Evolutionary conservation across 1,284 basidiomycete species (phyloP).

Genomic region (Ceratobasidium sp.): DNA sequence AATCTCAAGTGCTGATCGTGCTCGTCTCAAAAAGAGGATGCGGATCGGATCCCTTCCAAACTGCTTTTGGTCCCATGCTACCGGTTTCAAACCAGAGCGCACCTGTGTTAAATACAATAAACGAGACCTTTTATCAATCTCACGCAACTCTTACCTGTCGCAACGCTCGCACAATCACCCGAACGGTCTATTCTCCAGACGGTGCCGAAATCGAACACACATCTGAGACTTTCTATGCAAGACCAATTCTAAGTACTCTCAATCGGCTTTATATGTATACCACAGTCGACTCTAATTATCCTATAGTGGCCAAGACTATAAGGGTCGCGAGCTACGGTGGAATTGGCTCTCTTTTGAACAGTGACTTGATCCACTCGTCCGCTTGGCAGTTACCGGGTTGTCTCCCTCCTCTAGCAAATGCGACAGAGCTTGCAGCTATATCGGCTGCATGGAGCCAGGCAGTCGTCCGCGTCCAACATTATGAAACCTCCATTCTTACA

Average conservation of each 20-base stretch:
- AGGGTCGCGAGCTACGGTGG: neutral
- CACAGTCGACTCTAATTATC: neutral
- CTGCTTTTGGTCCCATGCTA: conserved; percentile 7
- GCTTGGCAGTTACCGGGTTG: neutral
- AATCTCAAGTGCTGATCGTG: conserved; percentile 9
- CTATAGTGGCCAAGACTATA: too few species aligned
- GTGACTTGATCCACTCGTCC: neutral
- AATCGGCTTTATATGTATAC: conserved; percentile 5
- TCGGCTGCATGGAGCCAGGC: conserved; percentile 10
- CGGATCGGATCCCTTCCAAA: neutral
- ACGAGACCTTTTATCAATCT: neutral
- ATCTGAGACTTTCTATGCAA: conserved; percentile 8
- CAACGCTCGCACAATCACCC: conserved; percentile 12
- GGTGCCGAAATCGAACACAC: neutral
- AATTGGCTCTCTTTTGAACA: neutral
- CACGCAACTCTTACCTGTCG: conserved; percentile 13
- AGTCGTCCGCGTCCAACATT: conserved; percentile 11
- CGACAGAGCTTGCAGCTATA: neutral
- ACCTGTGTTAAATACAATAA: neutral
- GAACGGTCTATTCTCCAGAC: neutral
- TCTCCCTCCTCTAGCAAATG: neutral
- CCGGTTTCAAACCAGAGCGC: neutral
- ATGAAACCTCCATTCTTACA: neutral
- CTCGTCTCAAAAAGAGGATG: neutral
- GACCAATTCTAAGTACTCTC: conserved; percentile 1